phyloP scores from a whole-genome alignment of 306 rosid species.

The Cucurbita ficifolia region DNA sequence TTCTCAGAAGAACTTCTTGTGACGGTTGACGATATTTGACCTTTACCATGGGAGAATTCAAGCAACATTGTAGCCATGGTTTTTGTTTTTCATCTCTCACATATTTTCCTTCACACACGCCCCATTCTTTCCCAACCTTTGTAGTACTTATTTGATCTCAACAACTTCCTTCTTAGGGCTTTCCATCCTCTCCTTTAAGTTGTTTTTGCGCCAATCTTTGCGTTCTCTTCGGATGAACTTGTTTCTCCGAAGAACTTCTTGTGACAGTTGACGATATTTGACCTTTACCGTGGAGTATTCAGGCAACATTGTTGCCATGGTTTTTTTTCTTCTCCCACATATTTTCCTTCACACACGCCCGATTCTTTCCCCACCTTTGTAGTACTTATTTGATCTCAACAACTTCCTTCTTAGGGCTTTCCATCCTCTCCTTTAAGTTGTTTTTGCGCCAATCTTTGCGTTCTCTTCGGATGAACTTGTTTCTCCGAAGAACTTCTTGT shows the following conservation, averaged over 20 bases:
- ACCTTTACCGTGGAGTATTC: background rate
- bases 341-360: background rate
- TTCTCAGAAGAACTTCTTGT: background rate
- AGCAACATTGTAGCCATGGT: background rate
- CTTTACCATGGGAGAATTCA: background rate
- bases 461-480: too few relatives aligned
- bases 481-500: background rate
- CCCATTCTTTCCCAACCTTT: background rate
- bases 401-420: too few relatives aligned
- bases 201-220: too few relatives aligned
- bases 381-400: too few relatives aligned
- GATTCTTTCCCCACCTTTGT: background rate
- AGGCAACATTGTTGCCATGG: background rate
- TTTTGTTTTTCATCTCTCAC: too few relatives aligned
- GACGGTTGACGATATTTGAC: background rate
- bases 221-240: too few relatives aligned
- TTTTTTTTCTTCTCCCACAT: background rate
- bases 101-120: background rate
- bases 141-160: too few relatives aligned
- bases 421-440: too few relatives aligned
- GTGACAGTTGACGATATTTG: background rate
- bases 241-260: background rate
- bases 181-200: too few relatives aligned
- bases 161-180: too few relatives aligned
- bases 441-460: too few relatives aligned